Conservation (phyloP, 352 stramenopile genomes). For the Phytopythium cucurbitacearum region DNA sequence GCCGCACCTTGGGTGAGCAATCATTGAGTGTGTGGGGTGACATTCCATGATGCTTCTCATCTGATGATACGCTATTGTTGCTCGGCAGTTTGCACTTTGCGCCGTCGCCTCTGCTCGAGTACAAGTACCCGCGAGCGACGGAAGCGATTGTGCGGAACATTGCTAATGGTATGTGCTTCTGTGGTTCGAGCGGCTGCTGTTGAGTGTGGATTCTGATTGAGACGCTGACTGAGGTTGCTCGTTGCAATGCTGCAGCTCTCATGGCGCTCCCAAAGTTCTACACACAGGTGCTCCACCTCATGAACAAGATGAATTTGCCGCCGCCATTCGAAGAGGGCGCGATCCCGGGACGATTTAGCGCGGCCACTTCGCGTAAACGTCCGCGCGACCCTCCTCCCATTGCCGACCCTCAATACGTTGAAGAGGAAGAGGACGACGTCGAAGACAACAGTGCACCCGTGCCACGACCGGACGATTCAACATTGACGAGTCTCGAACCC, state of each 20-base stretch:
- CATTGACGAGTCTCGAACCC: too few relatives aligned
- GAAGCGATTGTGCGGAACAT: constrained; percentile 83
- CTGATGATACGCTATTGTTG: background rate
- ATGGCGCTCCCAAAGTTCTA: constrained; percentile 87
- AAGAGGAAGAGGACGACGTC: constrained; percentile 38
- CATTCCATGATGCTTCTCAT: background rate
- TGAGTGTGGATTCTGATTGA: constrained; percentile 1
- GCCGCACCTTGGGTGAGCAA: constrained; percentile 65
- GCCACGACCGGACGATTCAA: background rate
- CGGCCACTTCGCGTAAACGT: background rate
- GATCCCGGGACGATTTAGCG: constrained; percentile 58
- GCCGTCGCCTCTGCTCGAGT: constrained; percentile 76
- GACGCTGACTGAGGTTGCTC: background rate
- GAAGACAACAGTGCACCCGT: constrained; percentile 11
- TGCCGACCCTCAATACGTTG: constrained; percentile 13
- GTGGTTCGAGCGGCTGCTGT: background rate
- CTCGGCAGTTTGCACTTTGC: constrained; percentile 75
- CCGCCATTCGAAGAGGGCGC: constrained; percentile 66
- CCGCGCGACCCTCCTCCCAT: background rate
- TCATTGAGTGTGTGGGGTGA: background rate
- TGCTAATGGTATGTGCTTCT: constrained; percentile 59
- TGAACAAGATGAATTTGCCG: constrained; percentile 92
- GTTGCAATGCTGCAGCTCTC: constrained; percentile 35
- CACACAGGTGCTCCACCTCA: constrained; percentile 88
- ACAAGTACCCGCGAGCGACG: constrained; percentile 83